Evolutionary conservation across 2,329 filamentous ascomycete species (phyloP).

Genomic region (Grosmannia serpens): DNA sequence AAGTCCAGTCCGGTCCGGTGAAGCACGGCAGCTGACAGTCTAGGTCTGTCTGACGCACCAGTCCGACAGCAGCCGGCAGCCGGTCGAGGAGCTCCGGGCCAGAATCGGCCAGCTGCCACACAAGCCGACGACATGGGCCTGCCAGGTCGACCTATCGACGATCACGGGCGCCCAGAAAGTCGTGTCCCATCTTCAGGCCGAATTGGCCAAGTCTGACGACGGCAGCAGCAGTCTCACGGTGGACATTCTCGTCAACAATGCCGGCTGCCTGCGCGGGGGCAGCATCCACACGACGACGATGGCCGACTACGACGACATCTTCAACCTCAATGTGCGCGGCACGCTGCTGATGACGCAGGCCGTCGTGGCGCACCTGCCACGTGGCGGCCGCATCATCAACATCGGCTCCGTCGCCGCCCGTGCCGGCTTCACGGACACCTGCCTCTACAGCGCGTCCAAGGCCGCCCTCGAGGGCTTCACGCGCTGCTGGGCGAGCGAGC

Average conservation of each 20-base stretch:
- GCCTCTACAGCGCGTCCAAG: slow-evolving; percentile 12
- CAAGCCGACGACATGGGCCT: too few relatives aligned
- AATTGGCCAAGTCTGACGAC: too few relatives aligned
- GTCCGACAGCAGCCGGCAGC: neutral
- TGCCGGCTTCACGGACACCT: slow-evolving; percentile 2
- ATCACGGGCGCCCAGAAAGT: neutral
- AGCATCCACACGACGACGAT: slow-evolving; percentile 3
- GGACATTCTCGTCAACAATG: slow-evolving; percentile 13
- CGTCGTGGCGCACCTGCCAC: slow-evolving; percentile 7
- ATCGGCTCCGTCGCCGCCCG: slow-evolving; percentile 8
- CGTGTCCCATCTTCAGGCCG: neutral
- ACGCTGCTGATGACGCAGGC: slow-evolving; percentile 12
- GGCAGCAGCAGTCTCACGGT: slow-evolving; percentile 5
- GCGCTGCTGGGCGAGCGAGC: slow-evolving; percentile 12
- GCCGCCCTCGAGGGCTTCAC: slow-evolving; percentile 11
- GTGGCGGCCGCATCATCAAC: slow-evolving; percentile 10
- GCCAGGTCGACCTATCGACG: neutral
- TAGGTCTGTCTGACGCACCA: neutral
- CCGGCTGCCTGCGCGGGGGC: neutral
- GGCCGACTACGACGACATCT: slow-evolving; percentile 8
- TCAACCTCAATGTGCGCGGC: slow-evolving; percentile 12
- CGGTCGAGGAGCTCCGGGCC: too few relatives aligned
- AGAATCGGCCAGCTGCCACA: too few relatives aligned
- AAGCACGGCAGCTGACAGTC: neutral
- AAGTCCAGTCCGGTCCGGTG: neutral